Evolutionary conservation across 179 eudicot genomes (phyloP).

Genomic region (Carnegiea gigantea): DNA sequence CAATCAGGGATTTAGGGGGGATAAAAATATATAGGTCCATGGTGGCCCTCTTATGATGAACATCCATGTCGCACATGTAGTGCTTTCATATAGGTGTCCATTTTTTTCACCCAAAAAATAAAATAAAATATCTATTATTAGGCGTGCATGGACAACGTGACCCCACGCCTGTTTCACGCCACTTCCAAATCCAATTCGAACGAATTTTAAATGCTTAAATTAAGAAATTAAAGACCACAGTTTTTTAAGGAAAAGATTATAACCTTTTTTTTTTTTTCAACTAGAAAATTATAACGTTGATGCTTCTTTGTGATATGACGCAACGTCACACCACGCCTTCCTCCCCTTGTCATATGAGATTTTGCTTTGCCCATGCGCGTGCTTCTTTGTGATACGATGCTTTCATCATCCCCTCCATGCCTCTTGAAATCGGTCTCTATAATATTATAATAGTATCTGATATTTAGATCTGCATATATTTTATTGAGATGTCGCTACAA

Average conservation of each 20-base stretch:
- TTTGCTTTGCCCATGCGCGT: conserved; percentile 14
- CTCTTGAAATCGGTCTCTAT: not conserved
- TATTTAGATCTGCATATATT: no score
- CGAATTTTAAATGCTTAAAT: not conserved
- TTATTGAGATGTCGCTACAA: no score
- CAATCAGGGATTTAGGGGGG: no score
- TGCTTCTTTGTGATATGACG: conserved; percentile 3
- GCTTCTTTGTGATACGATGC: conserved; percentile 17
- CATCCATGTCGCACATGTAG: conserved; percentile 2
- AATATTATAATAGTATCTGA: no score
- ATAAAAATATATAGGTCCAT: no score
- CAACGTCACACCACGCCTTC: not conserved
- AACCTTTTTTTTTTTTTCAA: not conserved
- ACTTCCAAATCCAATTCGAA: not conserved
- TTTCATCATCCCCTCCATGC: not conserved
- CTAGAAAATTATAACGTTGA: not conserved
- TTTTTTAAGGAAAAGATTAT: no score
- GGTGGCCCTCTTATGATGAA: not conserved
- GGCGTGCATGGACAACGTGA: not conserved
- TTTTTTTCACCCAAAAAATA: not conserved
- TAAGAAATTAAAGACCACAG: not conserved
- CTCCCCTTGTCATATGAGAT: not conserved
- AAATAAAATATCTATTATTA: not conserved
- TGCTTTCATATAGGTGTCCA: not conserved
- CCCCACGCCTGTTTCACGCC: conserved; percentile 9